Evolutionary conservation across 768 basidiomycete species (phyloP), one percentile per base, ranked within the genome.

Genomic region (Termitomyces sp.): DNA sequence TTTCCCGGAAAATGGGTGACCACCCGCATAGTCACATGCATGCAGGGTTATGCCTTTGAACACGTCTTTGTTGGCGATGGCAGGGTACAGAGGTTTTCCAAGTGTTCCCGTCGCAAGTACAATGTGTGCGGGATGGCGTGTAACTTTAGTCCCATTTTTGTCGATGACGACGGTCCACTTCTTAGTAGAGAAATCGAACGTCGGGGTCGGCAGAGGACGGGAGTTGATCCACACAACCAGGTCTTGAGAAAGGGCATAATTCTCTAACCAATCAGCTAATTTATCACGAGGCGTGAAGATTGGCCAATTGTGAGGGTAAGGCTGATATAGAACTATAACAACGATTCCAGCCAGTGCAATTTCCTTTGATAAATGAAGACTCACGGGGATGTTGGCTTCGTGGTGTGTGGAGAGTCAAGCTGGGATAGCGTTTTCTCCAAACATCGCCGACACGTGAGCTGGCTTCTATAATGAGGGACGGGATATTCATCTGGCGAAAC

Each of bases 401-500:
- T 14, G 77, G 62, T 25, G 75, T 76, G 52, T 80, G 79, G 25
- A 80, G 62, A 9, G 64, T 65, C 27, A 81, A 62, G 0, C 72
- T 70, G 2, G 73, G 72, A 61, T 80, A 79, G 12, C 87, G 74
- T n/a, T n/a, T n/a, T 55, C 83, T 71, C 85, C 84, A 86, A 60
- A 77, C 79, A 60, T 86, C 83, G 0, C 86, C 86, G 1, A 85
- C 64, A 3, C 79, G 69, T 6, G 70, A 46, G 52, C 83, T 79
- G 60, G 72, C 73, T 61, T 91, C 88, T 28, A 89, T 70, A 14
- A 88, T 67, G 10, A 91, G n/a, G n/a, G n/a, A n/a, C 3, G 72
- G 60, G 12, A 89, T 70, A 12, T 77, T 81, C 47, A 88, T 70
- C 43, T 71, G 72, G 60, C 82, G 82, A 52, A 89, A 70, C n/a